Evolutionary conservation across 2,329 filamentous ascomycete species (phyloP).

Genomic region (Exophiala sp.): DNA sequence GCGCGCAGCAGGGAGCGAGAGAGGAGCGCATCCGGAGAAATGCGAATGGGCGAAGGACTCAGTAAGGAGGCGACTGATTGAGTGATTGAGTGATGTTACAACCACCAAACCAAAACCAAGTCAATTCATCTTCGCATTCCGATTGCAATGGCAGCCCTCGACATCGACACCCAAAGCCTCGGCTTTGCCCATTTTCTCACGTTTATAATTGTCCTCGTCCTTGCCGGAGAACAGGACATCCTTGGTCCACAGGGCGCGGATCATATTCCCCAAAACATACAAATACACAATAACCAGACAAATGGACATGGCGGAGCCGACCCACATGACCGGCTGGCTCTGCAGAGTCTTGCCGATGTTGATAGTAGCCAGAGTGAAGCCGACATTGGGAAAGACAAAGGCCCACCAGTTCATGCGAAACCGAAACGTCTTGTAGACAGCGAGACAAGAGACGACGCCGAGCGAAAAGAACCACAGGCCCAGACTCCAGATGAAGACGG

Average conservation of each 20-base stretch:
- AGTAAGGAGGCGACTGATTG: no score
- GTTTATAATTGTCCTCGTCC: slow-evolving; percentile 48
- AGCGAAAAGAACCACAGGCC: slow-evolving; percentile 53
- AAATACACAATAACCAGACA: slow-evolving; percentile 52
- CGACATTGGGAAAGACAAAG: slow-evolving; percentile 62
- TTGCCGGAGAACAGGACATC: slow-evolving; percentile 56
- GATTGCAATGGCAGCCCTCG: slow-evolving; percentile 6
- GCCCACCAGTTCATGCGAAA: slow-evolving; percentile 57
- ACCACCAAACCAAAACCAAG: no score
- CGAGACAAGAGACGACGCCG: slow-evolving; percentile 43
- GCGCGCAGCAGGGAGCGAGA: no score
- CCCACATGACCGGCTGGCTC: slow-evolving; percentile 49
- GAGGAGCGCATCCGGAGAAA: no score
- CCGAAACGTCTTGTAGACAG: slow-evolving; percentile 37
- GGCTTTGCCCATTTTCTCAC: slow-evolving; percentile 16
- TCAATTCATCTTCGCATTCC: background rate
- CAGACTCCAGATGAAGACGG: slow-evolving; percentile 60
- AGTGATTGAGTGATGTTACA: no score
- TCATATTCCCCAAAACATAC: slow-evolving; percentile 46
- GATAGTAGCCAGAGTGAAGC: slow-evolving; percentile 56
- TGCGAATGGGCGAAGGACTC: no score
- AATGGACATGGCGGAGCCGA: slow-evolving; percentile 53
- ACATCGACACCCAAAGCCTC: slow-evolving; percentile 10
- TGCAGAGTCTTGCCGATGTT: slow-evolving; percentile 50
- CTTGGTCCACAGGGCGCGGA: slow-evolving; percentile 46